Evolutionary conservation across 768 basidiomycete genomes (phyloP), one percentile per base, ranked within the genome.

Genomic region (Termitomyces sp.): DNA sequence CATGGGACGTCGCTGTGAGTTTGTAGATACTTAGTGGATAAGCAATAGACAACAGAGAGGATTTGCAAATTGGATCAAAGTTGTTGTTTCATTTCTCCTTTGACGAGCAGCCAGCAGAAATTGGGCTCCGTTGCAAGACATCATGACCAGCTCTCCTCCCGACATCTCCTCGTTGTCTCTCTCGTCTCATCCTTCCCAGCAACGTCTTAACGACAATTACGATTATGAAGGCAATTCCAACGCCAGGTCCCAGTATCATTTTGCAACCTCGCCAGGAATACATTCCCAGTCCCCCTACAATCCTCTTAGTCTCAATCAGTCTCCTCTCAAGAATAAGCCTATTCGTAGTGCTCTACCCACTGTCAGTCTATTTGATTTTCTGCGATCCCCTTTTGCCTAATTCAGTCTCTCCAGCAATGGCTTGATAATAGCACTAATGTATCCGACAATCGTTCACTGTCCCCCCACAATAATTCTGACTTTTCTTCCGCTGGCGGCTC

Each of bases 401-500:
- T 53, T 57, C 48, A 60, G 60, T 52, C 60, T 46, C 9, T 10
- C 15, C 68, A 92, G 90, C 90, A 93, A 84, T 93, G 90, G 90
- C 82, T 93, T 62, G 90, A 92, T 68, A 84, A 81, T 69, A 72
- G 66, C 61, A 69, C 76, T 21, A 52, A 52, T 42, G 19, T 41
- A 8, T 73, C 84, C n/a, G 89, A 91, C 69, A 81, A 77, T 74
- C 88, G 90, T 64, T 81, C 91, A 37, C 79, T 91, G 58, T 93
- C 90, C 14, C 90, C 91, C 41, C 83, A 89, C 66, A 90, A 90
- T 68, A 91, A 86, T 67, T 91, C 90, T 14, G 90, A 93, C 72
- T 84, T 93, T 70, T 93, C 91, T 51, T 92, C 90, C 65, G 82
- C 87, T 63, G 88, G 88, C 67, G 88, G 88, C 58, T 91, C 91